Percentiles rank a stretch among this genome's conserved stretches.
Evolutionary conservation across 2,329 filamentous ascomycete species (phyloP).

Genomic region (Rachicladosporium sp.): DNA sequence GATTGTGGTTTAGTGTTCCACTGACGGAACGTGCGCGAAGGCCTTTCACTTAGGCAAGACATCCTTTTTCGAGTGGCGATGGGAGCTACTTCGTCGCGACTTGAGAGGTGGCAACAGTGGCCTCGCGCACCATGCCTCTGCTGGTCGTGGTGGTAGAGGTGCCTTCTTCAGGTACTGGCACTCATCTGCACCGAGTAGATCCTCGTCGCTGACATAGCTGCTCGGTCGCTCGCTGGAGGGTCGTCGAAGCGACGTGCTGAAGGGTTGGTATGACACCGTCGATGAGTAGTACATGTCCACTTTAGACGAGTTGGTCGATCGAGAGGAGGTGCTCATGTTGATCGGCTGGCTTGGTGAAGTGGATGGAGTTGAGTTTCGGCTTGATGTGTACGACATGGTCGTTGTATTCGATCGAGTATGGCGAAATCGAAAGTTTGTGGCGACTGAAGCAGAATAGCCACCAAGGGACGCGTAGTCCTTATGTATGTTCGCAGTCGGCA

Average conservation of each 20-base stretch:
- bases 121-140: conserved; percentile 21
- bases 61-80: conserved; percentile 6
- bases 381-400: conserved; percentile 4
- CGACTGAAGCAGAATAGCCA: background rate
- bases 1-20: background rate
- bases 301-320: conserved; percentile 9
- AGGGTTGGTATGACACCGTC: conserved; percentile 7
- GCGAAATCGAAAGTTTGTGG: background rate
- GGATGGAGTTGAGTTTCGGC: conserved; percentile 5
- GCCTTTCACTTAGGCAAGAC: conserved; percentile 1
- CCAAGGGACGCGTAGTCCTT: background rate
- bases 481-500: conserved; percentile 1
- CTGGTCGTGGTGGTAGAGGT: conserved; percentile 22
- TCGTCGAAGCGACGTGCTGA: conserved; percentile 4
- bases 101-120: conserved; percentile 19
- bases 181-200: conserved; percentile 24
- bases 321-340: conserved; percentile 3
- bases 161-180: conserved; percentile 21
- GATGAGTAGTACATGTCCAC: conserved; percentile 8
- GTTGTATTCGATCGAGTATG: background rate
- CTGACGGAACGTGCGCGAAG: conserved; percentile 4
- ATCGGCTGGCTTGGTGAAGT: conserved; percentile 6
- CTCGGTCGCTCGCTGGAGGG: conserved; percentile 11
- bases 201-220: conserved; percentile 26
- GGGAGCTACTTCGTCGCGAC: conserved; percentile 5